These are phyloP conservation scores for Monosporascus sp. DNA, from an alignment of 2,329 filamentous ascomycete genomes.

Conservation along the genomic window DNA sequence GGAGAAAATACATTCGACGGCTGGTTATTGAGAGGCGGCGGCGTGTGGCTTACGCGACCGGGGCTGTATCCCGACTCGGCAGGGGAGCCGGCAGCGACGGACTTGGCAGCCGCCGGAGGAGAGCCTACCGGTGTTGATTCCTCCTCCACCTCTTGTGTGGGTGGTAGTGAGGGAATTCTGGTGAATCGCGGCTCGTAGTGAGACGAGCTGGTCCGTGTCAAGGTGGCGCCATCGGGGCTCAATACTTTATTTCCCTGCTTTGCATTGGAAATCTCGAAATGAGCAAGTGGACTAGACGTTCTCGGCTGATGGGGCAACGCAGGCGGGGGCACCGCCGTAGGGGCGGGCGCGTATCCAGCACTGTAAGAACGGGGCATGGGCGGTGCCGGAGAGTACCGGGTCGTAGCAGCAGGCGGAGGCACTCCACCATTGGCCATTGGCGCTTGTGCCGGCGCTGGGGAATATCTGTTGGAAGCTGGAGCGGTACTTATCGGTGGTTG, in stretches of 20 bases:
- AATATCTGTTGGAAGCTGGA: constrained; percentile 47
- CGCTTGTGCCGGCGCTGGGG: constrained; percentile 47
- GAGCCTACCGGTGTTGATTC: constrained; percentile 36
- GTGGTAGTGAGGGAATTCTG: constrained; percentile 53
- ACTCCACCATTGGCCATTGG: constrained; percentile 34
- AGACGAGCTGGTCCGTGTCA: constrained; percentile 48
- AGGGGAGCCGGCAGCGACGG: constrained; percentile 16
- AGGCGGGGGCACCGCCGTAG: constrained; percentile 33
- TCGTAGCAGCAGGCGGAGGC: constrained; percentile 33
- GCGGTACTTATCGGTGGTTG: constrained; percentile 27
- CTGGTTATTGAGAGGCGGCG: constrained; percentile 41
- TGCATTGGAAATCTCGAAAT: constrained; percentile 52
- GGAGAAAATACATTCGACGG: constrained; percentile 46
- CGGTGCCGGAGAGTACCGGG: constrained; percentile 52
- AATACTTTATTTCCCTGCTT: constrained; percentile 27
- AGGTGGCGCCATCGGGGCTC: constrained; percentile 32
- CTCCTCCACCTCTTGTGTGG: constrained; percentile 60
- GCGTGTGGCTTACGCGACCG: constrained; percentile 39
- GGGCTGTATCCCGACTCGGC: constrained; percentile 36
- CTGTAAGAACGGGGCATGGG: constrained; percentile 33
- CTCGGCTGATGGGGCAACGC: constrained; percentile 55
- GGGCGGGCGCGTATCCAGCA: constrained; percentile 33
- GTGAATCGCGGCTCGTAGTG: constrained; percentile 50
- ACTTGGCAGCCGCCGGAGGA: constrained; percentile 18
- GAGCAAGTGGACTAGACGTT: constrained; percentile 61